Percentiles rank a stretch among this genome's conserved stretches.
phyloP scores from a whole-genome alignment of 495 filamentous ascomycete species.

The Talaromyces proteolyticus region DNA sequence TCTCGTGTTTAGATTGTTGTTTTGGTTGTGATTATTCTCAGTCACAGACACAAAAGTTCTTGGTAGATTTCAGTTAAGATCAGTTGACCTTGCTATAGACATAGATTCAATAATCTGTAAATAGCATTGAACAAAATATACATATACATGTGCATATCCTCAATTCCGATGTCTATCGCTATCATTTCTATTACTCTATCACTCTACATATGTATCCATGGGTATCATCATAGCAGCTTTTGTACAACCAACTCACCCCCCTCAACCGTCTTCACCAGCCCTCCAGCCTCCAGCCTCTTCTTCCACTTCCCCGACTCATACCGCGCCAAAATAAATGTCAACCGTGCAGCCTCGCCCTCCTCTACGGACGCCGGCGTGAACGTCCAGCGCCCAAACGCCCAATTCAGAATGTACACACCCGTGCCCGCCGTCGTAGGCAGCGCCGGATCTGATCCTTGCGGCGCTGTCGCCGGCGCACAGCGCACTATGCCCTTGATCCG shows the following conservation, averaged over 20 bases:
- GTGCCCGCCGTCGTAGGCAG: constrained; percentile 24
- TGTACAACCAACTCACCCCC: constrained; percentile 30
- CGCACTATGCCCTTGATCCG: constrained; percentile 86
- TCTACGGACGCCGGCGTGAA: constrained; percentile 58
- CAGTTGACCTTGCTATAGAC: background rate
- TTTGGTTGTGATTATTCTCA: background rate
- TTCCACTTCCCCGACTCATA: constrained; percentile 87
- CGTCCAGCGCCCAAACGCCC: constrained; percentile 96
- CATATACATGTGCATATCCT: too few species aligned
- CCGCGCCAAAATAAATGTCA: constrained; percentile 81
- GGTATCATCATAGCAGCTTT: constrained; percentile 24
- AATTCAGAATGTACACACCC: constrained; percentile 77
- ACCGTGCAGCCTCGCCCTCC: constrained; percentile 47
- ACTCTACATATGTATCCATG: background rate
- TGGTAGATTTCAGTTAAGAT: too few species aligned
- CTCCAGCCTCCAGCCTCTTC: constrained; percentile 66
- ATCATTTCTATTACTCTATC: too few species aligned
- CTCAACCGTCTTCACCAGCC: constrained; percentile 42
- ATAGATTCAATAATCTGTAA: too few species aligned
- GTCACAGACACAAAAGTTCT: too few species aligned
- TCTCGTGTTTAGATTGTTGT: background rate
- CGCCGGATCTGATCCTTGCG: constrained; percentile 45
- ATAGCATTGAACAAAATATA: too few species aligned
- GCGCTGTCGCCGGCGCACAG: constrained; percentile 41
- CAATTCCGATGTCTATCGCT: too few species aligned